Base-by-base conservation (phyloP, 1,139 yeast species). In the Magnusiomyces ingens region DNA sequence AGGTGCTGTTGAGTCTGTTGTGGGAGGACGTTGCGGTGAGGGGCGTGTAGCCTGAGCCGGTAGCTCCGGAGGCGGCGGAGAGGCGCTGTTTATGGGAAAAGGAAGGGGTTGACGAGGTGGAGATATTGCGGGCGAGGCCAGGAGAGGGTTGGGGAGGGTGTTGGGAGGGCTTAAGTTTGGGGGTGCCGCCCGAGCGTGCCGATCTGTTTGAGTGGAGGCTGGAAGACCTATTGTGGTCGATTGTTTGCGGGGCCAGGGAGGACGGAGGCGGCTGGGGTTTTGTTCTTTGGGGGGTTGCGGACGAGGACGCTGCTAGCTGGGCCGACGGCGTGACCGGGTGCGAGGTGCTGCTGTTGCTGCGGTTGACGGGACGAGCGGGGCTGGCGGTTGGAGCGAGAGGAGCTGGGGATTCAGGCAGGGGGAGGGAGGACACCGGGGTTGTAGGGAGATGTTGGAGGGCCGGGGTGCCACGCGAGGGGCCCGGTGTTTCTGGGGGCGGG, bases 1-100 rank as follows among this genome's bases (percentile, higher is more conserved):
- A 54, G 2, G 50, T 51, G 48, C 51, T 45, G 44, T 46, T 46
- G 11, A 49, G 22, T 22, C 54, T 35, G 19, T 41, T 37, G 22
- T 51, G 52, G 21, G 41, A 8, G 5, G 48, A 29, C 19, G 45
- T n/a, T 19, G 41, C 8, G 4, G 32, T 26, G 32, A 26, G 32
- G 8, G 32, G 32, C 4, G 32, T 8, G 32, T 26, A 8, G 4
- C 32, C 32, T 17, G 40, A 17, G 36, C 18, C 22, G 2, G 45
- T 15, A 21, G 32, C n/a, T 19, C 32, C 35, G 3, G 50, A 48
- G 2, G 50, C 12, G 13, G 17, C 38, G 21, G 50, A 48, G n/a
- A 38, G 21, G 3, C 50, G 45, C 22, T 48, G 50, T 12, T 48
- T 43, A 8, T 38, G 45, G 11, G 38, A 22, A 18, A 17, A 48